A percentile compares a stretch with the other conserved stretches of the same genome.
Evolutionary conservation across 2,329 filamentous ascomycete genomes (phyloP).

Genomic region (Metarhizium rileyi): DNA sequence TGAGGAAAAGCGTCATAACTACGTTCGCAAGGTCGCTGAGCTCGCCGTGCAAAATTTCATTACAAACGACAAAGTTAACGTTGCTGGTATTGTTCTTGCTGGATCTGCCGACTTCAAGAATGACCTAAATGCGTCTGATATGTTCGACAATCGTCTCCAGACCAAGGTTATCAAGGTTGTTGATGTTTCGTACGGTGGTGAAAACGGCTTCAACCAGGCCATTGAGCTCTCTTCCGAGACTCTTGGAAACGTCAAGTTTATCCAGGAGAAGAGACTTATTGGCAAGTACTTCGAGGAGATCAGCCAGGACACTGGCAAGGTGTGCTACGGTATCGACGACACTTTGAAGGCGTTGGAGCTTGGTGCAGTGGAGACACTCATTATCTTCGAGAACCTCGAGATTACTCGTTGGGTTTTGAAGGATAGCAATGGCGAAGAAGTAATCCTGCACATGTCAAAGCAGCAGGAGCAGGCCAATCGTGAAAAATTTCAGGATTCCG

Average conservation of each 20-base stretch:
- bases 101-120: conserved; percentile 99
- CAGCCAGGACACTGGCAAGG: conserved; percentile 89
- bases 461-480: conserved; percentile 60
- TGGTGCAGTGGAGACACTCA: conserved; percentile 86
- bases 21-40: conserved; percentile 97
- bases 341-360: conserved; percentile 94
- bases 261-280: conserved; percentile 99
- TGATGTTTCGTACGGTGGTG: conserved; percentile 95
- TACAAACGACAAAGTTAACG: conserved; percentile 96
- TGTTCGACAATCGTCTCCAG: conserved; percentile 88
- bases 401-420: conserved; percentile 88
- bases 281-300: conserved; percentile 99
- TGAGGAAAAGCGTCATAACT: conserved; percentile 99
- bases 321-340: conserved; percentile 97
- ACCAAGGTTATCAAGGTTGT: conserved; percentile 99
- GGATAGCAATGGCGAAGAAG: conserved; percentile 60
- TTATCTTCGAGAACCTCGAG: conserved; percentile 96
- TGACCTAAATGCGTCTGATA: conserved; percentile 91
- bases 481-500: conserved; percentile 86
- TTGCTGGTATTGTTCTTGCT: conserved; percentile 87
- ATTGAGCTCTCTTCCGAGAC: conserved; percentile 95
- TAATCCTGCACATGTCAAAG: conserved; percentile 83
- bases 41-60: conserved; percentile 98
- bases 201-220: conserved; percentile 99
- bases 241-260: conserved; percentile 98